A percentile compares a stretch with the other conserved stretches of the same genome.
These are phyloP conservation scores for Acidiella bohemica DNA, from an alignment of 495 filamentous ascomycete genomes.

Conservation along the genomic window DNA sequence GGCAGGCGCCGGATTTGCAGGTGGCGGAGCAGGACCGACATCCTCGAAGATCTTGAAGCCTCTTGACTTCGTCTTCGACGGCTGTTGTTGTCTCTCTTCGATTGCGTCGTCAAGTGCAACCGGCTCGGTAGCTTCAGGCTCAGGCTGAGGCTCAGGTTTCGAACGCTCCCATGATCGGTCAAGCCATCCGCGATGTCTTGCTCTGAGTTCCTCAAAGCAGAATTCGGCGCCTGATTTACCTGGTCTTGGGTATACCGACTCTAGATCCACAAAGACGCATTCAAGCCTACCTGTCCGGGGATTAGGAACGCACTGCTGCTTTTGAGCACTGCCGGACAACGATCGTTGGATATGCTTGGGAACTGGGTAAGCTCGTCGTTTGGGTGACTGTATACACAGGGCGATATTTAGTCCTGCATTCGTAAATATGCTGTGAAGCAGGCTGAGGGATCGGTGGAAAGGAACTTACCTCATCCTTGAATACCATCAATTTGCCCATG, in stretches of 20 bases:
- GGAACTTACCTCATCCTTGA: conserved; percentile 82
- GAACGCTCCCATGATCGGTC: conserved; percentile 47
- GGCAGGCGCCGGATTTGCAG: no score
- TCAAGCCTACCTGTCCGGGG: conserved; percentile 66
- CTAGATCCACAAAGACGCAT: conserved; percentile 72
- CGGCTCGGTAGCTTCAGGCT: no score
- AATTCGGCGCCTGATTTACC: conserved; percentile 54
- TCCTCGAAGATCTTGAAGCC: conserved; percentile 20
- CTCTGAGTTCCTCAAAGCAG: conserved; percentile 84
- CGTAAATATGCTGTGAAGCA: conserved; percentile 63
- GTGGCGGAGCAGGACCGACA: background rate
- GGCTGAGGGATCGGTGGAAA: conserved; percentile 20
- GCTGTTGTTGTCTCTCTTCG: no score
- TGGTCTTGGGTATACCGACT: conserved; percentile 67
- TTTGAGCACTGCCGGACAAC: conserved; percentile 34
- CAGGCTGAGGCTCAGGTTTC: background rate
- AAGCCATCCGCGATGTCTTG: conserved; percentile 65
- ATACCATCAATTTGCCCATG: conserved; percentile 73
- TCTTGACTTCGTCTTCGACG: conserved; percentile 1
- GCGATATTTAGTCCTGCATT: conserved; percentile 87
- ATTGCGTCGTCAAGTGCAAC: no score
- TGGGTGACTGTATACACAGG: conserved; percentile 46
- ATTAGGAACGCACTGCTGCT: conserved; percentile 38
- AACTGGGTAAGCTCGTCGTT: conserved; percentile 1
- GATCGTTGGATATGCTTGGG: conserved; percentile 30